A percentile compares a stretch with the other conserved stretches of the same genome.
Evolutionary conservation across 768 basidiomycete genomes (phyloP).

Genomic region (Termitomyces sp.): DNA sequence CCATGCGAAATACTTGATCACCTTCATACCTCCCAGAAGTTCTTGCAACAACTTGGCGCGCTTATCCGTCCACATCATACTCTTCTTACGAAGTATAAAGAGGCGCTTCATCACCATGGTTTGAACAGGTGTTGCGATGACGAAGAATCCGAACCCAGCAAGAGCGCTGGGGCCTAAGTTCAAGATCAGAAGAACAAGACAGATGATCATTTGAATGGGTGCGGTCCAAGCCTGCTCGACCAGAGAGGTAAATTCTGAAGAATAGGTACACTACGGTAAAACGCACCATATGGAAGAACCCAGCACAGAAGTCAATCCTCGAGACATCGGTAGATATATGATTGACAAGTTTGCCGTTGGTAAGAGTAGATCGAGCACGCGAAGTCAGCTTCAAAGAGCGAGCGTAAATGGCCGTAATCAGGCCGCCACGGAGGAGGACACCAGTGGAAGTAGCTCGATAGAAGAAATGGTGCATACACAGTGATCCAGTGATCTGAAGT

Average conservation of each 20-base stretch:
- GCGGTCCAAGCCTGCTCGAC: conserved; percentile 58
- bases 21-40: conserved; percentile 82
- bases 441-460: conserved; percentile 72
- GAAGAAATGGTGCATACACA: conserved; percentile 81
- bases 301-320: conserved; percentile 83
- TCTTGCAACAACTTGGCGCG: conserved; percentile 89
- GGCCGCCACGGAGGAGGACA: conserved; percentile 76
- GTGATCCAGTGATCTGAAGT: conserved; percentile 63
- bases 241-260: neutral
- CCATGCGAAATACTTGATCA: conserved; percentile 94
- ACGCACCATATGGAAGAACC: conserved; percentile 70
- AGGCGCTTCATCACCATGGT: conserved; percentile 68
- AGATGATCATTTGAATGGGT: conserved; percentile 74
- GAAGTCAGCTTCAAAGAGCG: conserved; percentile 74
- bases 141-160: conserved; percentile 54
- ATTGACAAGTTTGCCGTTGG: conserved; percentile 88
- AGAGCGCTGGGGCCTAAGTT: conserved; percentile 67
- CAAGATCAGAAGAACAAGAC: conserved; percentile 67
- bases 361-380: conserved; percentile 72
- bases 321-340: conserved; percentile 93
- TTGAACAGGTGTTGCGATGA: conserved; percentile 73
- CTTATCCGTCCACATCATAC: conserved; percentile 89
- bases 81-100: conserved; percentile 63
- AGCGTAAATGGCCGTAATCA: conserved; percentile 85
- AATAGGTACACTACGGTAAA: neutral